phyloP scores from a whole-genome alignment of 2,329 filamentous ascomycete genomes.

The Alternaria arborescens region DNA sequence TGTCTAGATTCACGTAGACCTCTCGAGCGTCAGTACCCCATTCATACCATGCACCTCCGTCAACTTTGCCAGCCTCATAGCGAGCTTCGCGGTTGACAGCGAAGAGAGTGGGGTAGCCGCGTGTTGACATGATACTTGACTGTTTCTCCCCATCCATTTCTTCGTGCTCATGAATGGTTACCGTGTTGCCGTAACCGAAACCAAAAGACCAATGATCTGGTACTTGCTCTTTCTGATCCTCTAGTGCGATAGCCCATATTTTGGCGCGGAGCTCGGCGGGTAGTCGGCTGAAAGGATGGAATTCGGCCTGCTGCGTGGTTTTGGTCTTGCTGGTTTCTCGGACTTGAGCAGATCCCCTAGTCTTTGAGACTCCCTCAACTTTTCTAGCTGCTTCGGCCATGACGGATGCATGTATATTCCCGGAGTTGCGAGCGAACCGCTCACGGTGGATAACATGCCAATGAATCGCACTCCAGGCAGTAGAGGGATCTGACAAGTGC shows the following conservation, averaged over 20 bases:
- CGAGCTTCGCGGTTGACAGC: not conserved
- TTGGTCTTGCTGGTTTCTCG: not conserved
- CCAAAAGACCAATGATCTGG: rapidly evolving
- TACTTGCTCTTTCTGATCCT: not conserved
- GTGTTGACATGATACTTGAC: rapidly evolving
- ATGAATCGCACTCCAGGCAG: too few species aligned
- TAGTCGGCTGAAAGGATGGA: not conserved
- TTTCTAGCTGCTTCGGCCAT: not conserved
- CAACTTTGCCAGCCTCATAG: not conserved
- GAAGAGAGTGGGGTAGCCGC: not conserved
- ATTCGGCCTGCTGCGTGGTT: not conserved
- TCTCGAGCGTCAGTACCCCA: rapidly evolving
- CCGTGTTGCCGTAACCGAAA: not conserved
- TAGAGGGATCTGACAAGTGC: too few species aligned
- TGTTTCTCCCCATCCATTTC: too few species aligned
- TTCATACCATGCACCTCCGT: not conserved
- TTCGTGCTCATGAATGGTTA: not conserved
- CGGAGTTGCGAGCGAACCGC: too few species aligned
- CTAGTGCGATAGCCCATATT: not conserved
- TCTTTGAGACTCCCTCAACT: not conserved
- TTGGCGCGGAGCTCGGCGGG: not conserved
- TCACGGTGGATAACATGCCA: too few species aligned
- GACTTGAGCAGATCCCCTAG: not conserved
- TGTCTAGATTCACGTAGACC: rapidly evolving
- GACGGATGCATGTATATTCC: too few species aligned